Evolutionary conservation across 129 eudicot genomes (phyloP).

Genomic region (Ambrosia artemisiifolia): DNA sequence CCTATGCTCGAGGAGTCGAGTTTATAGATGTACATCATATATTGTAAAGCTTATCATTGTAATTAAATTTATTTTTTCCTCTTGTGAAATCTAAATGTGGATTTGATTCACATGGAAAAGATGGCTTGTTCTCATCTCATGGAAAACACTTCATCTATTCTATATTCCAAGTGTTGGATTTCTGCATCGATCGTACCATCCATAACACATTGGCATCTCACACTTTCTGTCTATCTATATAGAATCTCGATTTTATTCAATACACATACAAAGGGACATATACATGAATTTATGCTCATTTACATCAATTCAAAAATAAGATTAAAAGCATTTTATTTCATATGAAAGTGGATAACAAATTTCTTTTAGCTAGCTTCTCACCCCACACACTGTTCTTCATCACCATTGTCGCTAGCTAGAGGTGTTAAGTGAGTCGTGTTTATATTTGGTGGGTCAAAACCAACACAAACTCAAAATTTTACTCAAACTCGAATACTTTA

Average conservation of each 20-base stretch:
- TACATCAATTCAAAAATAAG: neutral
- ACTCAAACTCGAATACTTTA: too few relatives aligned
- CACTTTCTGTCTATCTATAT: neutral
- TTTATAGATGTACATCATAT: too few relatives aligned
- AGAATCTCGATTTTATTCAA: neutral
- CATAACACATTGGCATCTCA: slow-evolving; percentile 6
- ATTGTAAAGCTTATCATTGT: too few relatives aligned
- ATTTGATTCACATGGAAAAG: too few relatives aligned
- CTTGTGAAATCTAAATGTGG: too few relatives aligned
- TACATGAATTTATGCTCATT: slow-evolving; percentile 2
- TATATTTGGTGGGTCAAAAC: too few relatives aligned
- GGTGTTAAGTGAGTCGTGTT: too few relatives aligned
- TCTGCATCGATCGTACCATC: neutral
- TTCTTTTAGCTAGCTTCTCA: neutral
- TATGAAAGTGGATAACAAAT: neutral
- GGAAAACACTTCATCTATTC: slow-evolving; percentile 8
- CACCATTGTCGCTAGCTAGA: too few relatives aligned
- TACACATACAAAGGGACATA: neutral
- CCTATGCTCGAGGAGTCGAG: too few relatives aligned
- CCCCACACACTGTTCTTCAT: too few relatives aligned
- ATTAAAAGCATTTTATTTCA: neutral
- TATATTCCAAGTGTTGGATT: neutral
- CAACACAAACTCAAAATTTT: too few relatives aligned
- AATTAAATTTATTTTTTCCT: too few relatives aligned
- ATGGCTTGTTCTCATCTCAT: neutral